Evolutionary conservation across 805 yeast genomes (phyloP).

Genomic region (Candida loeiensis): DNA sequence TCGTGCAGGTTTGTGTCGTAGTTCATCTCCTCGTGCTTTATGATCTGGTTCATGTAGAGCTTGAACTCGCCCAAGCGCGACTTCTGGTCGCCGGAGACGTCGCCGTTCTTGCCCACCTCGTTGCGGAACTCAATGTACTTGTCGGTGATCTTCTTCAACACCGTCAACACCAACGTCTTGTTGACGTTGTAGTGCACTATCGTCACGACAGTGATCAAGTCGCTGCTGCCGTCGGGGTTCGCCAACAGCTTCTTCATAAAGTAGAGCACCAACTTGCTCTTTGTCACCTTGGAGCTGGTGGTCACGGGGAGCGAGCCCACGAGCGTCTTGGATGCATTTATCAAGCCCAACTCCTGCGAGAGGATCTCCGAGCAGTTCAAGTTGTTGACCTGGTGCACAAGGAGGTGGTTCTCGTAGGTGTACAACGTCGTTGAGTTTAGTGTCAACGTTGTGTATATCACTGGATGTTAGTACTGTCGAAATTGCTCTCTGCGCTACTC

Average conservation of each 20-base stretch:
- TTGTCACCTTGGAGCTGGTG: conserved; percentile 23
- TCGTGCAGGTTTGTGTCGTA: conserved; percentile 31
- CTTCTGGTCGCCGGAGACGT: conserved; percentile 6
- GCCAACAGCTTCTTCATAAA: conserved; percentile 46
- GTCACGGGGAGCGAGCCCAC: conserved; percentile 36
- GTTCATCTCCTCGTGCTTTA: conserved; percentile 49
- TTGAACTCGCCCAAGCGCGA: conserved; percentile 49
- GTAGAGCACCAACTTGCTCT: conserved; percentile 35
- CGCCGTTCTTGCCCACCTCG: conserved; percentile 18
- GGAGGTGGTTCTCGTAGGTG: conserved; percentile 49
- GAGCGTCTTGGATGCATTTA: conserved; percentile 46
- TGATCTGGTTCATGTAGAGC: conserved; percentile 52
- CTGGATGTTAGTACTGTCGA: conserved; percentile 21
- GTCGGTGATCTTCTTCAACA: conserved; percentile 48
- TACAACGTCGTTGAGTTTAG: conserved; percentile 57
- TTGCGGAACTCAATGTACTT: conserved; percentile 44
- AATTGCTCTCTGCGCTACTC: conserved; percentile 12
- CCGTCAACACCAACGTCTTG: conserved; percentile 43
- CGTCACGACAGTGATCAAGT: conserved; percentile 50
- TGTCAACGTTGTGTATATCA: conserved; percentile 47
- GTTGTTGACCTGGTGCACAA: conserved; percentile 39
- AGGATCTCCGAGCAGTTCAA: conserved; percentile 53
- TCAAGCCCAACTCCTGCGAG: conserved; percentile 51
- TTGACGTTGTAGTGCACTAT: conserved; percentile 44
- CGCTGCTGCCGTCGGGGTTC: conserved; percentile 44